phyloP scores from a whole-genome alignment of 2,329 filamentous ascomycete genomes.

The Fusarium ramigenum region DNA sequence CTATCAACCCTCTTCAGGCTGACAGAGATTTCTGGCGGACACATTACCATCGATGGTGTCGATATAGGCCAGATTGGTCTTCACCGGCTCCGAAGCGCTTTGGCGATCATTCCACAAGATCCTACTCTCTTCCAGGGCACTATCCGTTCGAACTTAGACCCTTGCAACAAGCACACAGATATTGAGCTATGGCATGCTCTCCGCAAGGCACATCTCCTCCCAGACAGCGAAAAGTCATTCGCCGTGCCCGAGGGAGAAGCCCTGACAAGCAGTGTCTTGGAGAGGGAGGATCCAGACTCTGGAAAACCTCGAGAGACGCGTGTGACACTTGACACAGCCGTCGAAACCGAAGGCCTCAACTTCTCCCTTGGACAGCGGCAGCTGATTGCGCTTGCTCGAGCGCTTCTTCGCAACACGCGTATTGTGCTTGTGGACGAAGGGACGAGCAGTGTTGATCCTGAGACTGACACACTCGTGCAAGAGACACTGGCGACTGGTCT shows the following conservation, averaged over 20 bases:
- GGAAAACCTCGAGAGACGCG: background rate
- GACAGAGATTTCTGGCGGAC: conserved; percentile 74
- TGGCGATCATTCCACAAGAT: conserved; percentile 82
- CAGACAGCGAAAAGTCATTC: background rate
- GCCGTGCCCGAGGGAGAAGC: background rate
- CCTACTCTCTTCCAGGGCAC: conserved; percentile 84
- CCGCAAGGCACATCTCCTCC: background rate
- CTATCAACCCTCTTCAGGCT: conserved; percentile 81
- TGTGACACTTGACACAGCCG: background rate
- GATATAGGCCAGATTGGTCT: conserved; percentile 79
- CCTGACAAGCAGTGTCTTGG: background rate
- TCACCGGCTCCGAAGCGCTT: conserved; percentile 72
- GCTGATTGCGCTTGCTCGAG: background rate
- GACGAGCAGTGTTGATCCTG: background rate
- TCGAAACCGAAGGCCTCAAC: background rate
- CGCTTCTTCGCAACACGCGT: background rate
- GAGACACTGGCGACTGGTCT: background rate
- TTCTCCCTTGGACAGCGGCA: background rate
- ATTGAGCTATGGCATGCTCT: background rate
- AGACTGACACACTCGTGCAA: background rate
- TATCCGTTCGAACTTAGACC: conserved; percentile 71
- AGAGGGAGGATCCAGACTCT: background rate
- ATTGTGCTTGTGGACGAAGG: background rate
- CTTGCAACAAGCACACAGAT: background rate
- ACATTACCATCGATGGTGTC: conserved; percentile 74